These are phyloP conservation scores for Suillus clintonianus DNA, from an alignment of 768 basidiomycete genomes.

Conservation along the genomic window DNA sequence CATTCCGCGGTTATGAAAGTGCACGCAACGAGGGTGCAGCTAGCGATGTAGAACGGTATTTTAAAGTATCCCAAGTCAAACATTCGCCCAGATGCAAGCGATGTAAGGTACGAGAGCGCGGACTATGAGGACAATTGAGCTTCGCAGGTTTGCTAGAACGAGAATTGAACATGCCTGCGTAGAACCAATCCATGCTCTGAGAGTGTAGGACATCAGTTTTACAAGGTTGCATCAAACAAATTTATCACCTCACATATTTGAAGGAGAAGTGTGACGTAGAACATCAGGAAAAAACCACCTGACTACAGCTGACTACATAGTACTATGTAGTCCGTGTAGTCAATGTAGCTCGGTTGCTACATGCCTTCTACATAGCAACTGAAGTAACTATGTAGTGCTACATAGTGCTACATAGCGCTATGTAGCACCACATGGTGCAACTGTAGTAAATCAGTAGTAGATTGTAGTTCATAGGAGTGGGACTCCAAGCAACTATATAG, in stretches of 20 bases:
- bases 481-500: too few species aligned
- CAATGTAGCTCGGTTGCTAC: too few species aligned
- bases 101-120: slow-evolving; percentile 61
- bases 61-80: slow-evolving; percentile 75
- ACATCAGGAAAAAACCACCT: too few species aligned
- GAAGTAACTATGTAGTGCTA: too few species aligned
- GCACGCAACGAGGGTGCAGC: slow-evolving; percentile 49
- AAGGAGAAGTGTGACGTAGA: slow-evolving; percentile 51
- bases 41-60: slow-evolving; percentile 47
- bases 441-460: too few species aligned
- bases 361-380: too few species aligned
- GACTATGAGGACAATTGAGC: slow-evolving; percentile 42
- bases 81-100: slow-evolving; percentile 62
- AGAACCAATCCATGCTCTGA: slow-evolving; percentile 83
- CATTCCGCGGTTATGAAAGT: slow-evolving; percentile 76
- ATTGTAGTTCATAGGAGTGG: too few species aligned
- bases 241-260: slow-evolving; percentile 52
- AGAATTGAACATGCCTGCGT: slow-evolving; percentile 48
- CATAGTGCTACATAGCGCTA: too few species aligned
- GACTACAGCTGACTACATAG: too few species aligned
- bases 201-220: not conserved
- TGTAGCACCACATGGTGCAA: too few species aligned
- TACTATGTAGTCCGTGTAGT: too few species aligned
- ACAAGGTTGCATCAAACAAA: not conserved
- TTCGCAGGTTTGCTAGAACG: not conserved